phyloP scores from a whole-genome alignment of 306 rosid genomes.

The Inga oerstediana region DNA sequence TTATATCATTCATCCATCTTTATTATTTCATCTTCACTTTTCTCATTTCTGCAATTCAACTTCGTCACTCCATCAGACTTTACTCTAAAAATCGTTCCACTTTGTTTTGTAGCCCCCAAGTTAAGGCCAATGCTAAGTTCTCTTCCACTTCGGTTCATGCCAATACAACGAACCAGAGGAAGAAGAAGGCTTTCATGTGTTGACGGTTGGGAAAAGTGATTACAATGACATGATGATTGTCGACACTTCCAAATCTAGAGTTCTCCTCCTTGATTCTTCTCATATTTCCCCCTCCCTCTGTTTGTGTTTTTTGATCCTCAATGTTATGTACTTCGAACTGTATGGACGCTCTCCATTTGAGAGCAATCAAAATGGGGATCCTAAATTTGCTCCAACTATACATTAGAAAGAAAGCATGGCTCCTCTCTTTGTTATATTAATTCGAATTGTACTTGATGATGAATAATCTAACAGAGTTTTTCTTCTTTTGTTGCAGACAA shows the following conservation, averaged over 20 bases:
- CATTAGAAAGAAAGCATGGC: too few species aligned
- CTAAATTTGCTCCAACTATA: too few species aligned
- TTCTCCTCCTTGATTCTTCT: conserved; percentile 83
- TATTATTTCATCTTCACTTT: not conserved
- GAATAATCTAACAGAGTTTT: not conserved
- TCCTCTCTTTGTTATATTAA: too few species aligned
- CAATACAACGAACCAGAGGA: conserved; percentile 21
- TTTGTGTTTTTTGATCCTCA: not conserved
- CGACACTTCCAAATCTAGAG: conserved; percentile 65
- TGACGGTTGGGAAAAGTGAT: conserved; percentile 47
- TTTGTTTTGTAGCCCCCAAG: not conserved
- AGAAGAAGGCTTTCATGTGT: conserved; percentile 57
- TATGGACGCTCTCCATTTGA: too few species aligned
- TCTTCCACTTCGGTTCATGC: conserved; percentile 30
- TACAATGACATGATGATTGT: conserved; percentile 78
- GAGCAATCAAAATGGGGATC: too few species aligned
- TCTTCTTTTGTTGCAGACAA: conserved; percentile 50
- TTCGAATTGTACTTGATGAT: too few species aligned
- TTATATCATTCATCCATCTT: too few species aligned
- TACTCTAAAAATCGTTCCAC: not conserved
- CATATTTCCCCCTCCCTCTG: conserved; percentile 34
- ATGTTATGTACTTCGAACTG: not conserved
- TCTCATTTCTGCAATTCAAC: conserved; percentile 21
- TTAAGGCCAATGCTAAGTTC: conserved; percentile 9
- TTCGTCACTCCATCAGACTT: not conserved